A percentile compares a stretch with the other conserved stretches of the same genome.
Conservation (phyloP, 352 stramenopile genomes). For the Phytophthora ohioensis region DNA sequence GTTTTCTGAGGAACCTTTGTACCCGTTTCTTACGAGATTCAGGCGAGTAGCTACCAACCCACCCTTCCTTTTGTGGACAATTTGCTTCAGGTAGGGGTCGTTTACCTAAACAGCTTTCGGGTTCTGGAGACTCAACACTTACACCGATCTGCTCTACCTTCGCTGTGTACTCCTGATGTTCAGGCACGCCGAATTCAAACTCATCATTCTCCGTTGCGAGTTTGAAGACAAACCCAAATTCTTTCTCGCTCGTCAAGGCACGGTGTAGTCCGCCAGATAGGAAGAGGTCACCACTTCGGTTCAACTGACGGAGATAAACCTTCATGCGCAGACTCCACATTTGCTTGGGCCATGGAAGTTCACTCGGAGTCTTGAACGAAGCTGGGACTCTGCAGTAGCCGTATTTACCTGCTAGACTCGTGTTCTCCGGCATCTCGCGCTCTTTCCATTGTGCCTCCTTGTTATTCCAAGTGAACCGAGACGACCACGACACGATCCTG, state of each 20-base stretch:
- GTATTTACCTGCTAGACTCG: slow-evolving; percentile 13
- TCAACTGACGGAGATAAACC: slow-evolving; percentile 22
- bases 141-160: slow-evolving; percentile 14
- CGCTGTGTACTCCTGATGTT: slow-evolving; percentile 9
- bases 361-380: slow-evolving; percentile 25
- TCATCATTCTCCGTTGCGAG: not conserved
- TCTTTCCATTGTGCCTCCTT: slow-evolving; percentile 25
- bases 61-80: slow-evolving; percentile 43
- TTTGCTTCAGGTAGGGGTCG: not conserved
- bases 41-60: slow-evolving; percentile 94
- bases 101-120: slow-evolving; percentile 23
- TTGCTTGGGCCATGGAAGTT: slow-evolving; percentile 37
- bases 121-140: not conserved
- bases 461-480: slow-evolving; percentile 30
- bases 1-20: slow-evolving; percentile 93
- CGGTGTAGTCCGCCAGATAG: slow-evolving; percentile 7
- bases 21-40: slow-evolving; percentile 91
- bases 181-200: not conserved
- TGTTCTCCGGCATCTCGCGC: slow-evolving; percentile 20
- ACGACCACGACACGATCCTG: slow-evolving; percentile 39
- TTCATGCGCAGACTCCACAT: slow-evolving; percentile 35
- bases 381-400: slow-evolving; percentile 31
- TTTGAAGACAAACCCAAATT: slow-evolving; percentile 43
- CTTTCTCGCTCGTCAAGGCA: slow-evolving; percentile 12
- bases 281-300: slow-evolving; percentile 28